Conservation (phyloP, 768 basidiomycete species). For the Pluteus cervinus region DNA sequence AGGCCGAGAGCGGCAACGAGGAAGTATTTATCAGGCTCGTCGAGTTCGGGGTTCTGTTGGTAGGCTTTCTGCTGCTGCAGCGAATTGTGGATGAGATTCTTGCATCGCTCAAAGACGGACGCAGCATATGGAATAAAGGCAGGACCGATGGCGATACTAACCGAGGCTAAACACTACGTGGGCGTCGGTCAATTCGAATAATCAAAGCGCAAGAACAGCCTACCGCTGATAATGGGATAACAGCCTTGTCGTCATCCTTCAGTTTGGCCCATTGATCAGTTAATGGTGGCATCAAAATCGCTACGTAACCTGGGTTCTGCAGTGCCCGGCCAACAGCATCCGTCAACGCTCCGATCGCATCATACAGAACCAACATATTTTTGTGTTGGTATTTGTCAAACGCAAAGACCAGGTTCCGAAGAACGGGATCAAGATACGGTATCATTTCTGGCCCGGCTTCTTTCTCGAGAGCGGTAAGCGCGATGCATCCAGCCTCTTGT, state of each 20-base stretch:
- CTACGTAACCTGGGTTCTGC: slow-evolving; percentile 80
- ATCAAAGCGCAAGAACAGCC: slow-evolving; percentile 3
- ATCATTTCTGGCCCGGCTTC: slow-evolving; percentile 86
- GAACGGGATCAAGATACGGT: slow-evolving; percentile 90
- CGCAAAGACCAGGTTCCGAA: slow-evolving; percentile 91
- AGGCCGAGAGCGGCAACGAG: slow-evolving; percentile 95
- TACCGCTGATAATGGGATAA: slow-evolving; percentile 94
- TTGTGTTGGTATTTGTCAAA: slow-evolving; percentile 99
- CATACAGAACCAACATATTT: slow-evolving; percentile 97
- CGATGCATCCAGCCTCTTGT: slow-evolving; percentile 97
- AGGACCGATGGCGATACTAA: slow-evolving; percentile 89
- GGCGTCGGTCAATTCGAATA: slow-evolving; percentile 3
- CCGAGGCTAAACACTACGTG: slow-evolving; percentile 87
- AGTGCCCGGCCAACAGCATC: slow-evolving; percentile 90
- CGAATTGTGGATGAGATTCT: slow-evolving; percentile 73
- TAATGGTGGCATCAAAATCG: slow-evolving; percentile 94
- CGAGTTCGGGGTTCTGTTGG: slow-evolving; percentile 82
- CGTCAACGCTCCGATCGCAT: slow-evolving; percentile 94
- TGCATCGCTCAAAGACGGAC: slow-evolving; percentile 89
- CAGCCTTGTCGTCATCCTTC: slow-evolving; percentile 83
- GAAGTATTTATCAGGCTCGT: slow-evolving; percentile 95
- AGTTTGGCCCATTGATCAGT: slow-evolving; percentile 86
- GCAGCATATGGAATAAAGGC: slow-evolving; percentile 84
- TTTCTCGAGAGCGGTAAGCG: slow-evolving; percentile 97
- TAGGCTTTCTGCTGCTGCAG: slow-evolving; percentile 82